Percentiles rank a stretch among this genome's conserved stretches.
Conservation (phyloP, 1,284 basidiomycete genomes). For the Puccinia triticina region DNA sequence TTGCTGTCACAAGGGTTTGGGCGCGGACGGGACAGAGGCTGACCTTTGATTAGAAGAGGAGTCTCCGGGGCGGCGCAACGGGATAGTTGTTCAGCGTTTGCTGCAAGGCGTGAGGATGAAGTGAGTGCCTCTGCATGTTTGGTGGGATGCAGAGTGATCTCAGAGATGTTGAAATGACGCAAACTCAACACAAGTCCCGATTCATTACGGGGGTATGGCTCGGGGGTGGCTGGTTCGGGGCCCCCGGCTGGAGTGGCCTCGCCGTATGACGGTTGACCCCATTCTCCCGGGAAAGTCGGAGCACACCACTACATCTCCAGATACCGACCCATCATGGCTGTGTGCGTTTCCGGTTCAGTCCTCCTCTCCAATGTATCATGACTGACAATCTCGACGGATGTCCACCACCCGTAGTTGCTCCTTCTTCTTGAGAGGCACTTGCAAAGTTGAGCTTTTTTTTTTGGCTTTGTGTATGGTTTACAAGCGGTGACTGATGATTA, state of each 20-base stretch:
- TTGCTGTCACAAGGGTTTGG: constrained; percentile 4
- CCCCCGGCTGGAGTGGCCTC: too few species aligned
- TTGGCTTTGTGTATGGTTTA: background rate
- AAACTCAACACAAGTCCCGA: too few species aligned
- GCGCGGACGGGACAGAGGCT: background rate
- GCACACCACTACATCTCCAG: too few species aligned
- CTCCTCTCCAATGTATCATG: background rate
- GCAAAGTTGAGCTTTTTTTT: constrained; percentile 24
- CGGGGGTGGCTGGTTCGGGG: too few species aligned
- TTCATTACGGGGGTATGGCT: too few species aligned
- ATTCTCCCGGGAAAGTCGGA: too few species aligned
- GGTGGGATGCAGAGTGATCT: background rate
- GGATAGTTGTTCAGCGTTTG: background rate
- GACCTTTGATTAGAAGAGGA: constrained; percentile 5
- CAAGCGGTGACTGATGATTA: background rate
- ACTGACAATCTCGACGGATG: background rate
- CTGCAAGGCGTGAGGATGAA: background rate
- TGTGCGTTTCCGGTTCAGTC: background rate
- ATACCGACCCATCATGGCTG: background rate
- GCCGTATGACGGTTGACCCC: too few species aligned
- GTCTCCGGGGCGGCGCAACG: background rate
- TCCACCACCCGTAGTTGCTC: background rate
- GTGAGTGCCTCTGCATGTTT: background rate
- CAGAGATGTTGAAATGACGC: background rate
- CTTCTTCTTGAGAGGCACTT: constrained; percentile 14